A percentile compares a stretch with the other conserved stretches of the same genome.
Evolutionary conservation across 2,329 filamentous ascomycete species (phyloP).

Genomic region (Trichoderma citrinoviride): DNA sequence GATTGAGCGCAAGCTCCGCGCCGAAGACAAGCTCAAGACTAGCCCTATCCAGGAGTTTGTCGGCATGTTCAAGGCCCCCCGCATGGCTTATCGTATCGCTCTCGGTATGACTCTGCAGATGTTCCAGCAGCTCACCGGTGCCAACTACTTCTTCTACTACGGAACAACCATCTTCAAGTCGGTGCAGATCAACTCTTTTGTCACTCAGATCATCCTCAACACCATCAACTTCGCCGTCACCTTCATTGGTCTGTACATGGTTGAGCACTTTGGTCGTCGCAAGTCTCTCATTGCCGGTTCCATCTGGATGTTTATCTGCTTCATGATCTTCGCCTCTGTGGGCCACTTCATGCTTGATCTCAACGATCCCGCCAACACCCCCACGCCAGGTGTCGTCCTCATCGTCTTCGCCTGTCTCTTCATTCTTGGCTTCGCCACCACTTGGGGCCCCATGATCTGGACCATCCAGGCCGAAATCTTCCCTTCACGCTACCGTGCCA

Average conservation of each 20-base stretch:
- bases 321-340: conserved; percentile 56
- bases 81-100: conserved; percentile 61
- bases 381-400: conserved; percentile 54
- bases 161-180: conserved; percentile 52
- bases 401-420: conserved; percentile 64
- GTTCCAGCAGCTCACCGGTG: conserved; percentile 66
- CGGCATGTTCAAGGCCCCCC: conserved; percentile 62
- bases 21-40: conserved; percentile 43
- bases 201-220: conserved; percentile 65
- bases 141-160: conserved; percentile 67
- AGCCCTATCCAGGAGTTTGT: conserved; percentile 47
- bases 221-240: conserved; percentile 67
- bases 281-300: conserved; percentile 62
- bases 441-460: conserved; percentile 66
- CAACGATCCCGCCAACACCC: conserved; percentile 35
- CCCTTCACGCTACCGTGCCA: conserved; percentile 59
- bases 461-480: conserved; percentile 64
- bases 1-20: conserved; percentile 52
- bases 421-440: conserved; percentile 64
- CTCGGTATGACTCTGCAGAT: conserved; percentile 61
- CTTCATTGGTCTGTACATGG: conserved; percentile 66
- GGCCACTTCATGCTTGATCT: conserved; percentile 49
- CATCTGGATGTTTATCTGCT: conserved; percentile 59
- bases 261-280: conserved; percentile 65
- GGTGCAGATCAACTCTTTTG: conserved; percentile 55